A percentile compares a stretch with the other conserved stretches of the same genome.
Conservation (phyloP, 2,329 filamentous ascomycete genomes). For the Colletotrichum scovillei region DNA sequence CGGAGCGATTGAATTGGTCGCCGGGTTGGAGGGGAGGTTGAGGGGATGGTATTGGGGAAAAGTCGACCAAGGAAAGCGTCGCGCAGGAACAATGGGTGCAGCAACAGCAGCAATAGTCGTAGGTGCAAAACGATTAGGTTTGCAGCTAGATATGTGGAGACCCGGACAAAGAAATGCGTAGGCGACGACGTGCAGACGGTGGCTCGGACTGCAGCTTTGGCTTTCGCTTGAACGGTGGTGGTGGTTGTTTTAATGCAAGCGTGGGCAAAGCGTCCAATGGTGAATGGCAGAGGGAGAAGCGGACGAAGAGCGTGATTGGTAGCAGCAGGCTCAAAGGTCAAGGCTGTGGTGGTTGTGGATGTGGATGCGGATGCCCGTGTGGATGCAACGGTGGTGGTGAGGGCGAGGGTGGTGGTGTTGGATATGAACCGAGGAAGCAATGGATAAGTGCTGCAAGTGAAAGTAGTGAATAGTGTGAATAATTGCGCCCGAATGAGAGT, state of each 20-base stretch:
- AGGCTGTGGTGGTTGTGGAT: background rate
- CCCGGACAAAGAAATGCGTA: conserved; percentile 31
- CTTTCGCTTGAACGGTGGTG: conserved; percentile 8
- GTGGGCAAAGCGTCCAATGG: conserved; percentile 25
- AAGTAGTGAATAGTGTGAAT: background rate
- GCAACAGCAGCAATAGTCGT: background rate
- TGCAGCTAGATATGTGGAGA: conserved; percentile 29
- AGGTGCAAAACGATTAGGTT: conserved; percentile 24
- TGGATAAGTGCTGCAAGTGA: conserved; percentile 18
- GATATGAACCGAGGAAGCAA: background rate
- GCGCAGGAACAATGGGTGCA: background rate
- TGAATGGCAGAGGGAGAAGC: background rate
- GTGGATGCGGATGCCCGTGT: background rate
- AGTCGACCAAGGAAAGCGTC: conserved; percentile 9
- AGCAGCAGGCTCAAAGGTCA: background rate
- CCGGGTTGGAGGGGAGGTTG: background rate
- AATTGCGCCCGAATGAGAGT: background rate
- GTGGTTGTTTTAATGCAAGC: conserved; percentile 22
- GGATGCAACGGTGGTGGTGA: background rate
- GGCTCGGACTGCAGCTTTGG: conserved; percentile 29
- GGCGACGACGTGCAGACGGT: background rate
- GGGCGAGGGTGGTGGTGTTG: background rate
- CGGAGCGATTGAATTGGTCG: background rate
- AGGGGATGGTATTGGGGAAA: conserved; percentile 4
- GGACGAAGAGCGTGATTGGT: conserved; percentile 5